Conservation (phyloP, 1,139 yeast genomes). For the Yamadazyma jaroonii region DNA sequence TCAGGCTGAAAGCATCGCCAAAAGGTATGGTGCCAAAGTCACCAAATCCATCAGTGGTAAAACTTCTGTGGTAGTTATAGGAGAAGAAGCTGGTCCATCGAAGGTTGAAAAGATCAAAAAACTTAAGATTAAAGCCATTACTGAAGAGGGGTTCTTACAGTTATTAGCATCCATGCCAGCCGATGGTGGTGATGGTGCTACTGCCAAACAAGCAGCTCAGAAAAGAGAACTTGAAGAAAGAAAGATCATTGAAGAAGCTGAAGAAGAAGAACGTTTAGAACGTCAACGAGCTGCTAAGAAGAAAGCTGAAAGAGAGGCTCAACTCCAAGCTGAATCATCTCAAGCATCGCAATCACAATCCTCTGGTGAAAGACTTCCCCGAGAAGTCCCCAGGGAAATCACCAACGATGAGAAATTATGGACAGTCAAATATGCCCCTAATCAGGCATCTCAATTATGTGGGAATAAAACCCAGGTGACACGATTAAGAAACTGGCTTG, state of each 20-base stretch:
- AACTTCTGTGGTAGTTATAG: slow-evolving; percentile 86
- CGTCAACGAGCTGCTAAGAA: slow-evolving; percentile 16
- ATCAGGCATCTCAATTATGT: slow-evolving; percentile 69
- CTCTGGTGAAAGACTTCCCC: slow-evolving; percentile 12
- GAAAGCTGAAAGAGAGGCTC: slow-evolving; percentile 33
- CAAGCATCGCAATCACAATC: slow-evolving; percentile 15
- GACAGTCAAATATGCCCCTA: slow-evolving; percentile 94
- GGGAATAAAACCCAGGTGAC: slow-evolving; percentile 82
- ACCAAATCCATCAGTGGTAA: slow-evolving; percentile 83
- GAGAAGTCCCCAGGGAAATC: slow-evolving; percentile 24
- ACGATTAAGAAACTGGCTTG: slow-evolving; percentile 69
- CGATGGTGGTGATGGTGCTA: slow-evolving; percentile 83
- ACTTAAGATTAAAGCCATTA: slow-evolving; percentile 73
- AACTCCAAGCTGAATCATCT: slow-evolving; percentile 12
- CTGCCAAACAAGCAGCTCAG: slow-evolving; percentile 68
- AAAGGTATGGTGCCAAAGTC: slow-evolving; percentile 90
- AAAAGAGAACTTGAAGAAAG: slow-evolving; percentile 69
- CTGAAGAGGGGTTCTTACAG: slow-evolving; percentile 81
- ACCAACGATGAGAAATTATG: slow-evolving; percentile 64
- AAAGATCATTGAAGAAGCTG: slow-evolving; percentile 47
- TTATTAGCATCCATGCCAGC: slow-evolving; percentile 80
- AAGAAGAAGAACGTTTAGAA: slow-evolving; percentile 22
- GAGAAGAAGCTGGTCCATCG: slow-evolving; percentile 97
- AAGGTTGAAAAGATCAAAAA: slow-evolving; percentile 79
- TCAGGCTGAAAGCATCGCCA: slow-evolving; percentile 72